Evolutionary conservation across 2,329 filamentous ascomycete species (phyloP).

Genomic region (Elsinoe ampelina): DNA sequence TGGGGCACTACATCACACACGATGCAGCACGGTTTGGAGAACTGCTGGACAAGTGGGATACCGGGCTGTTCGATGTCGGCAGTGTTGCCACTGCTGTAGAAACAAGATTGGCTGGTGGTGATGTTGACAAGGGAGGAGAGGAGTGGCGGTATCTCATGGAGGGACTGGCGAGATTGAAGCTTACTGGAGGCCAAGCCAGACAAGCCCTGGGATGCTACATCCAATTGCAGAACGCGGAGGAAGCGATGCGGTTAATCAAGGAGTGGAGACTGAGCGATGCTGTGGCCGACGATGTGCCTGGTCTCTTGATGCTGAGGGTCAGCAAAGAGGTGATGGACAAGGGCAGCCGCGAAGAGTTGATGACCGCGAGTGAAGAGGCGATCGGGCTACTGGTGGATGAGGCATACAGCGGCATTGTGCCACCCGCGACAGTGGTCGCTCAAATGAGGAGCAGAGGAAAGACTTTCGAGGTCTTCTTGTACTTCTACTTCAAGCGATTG

Average conservation of each 20-base stretch:
- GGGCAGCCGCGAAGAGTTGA: constrained; percentile 61
- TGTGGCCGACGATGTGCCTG: constrained; percentile 79
- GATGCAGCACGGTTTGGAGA: constrained; percentile 69
- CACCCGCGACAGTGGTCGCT: constrained; percentile 63
- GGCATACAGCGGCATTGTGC: constrained; percentile 78
- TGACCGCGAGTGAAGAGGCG: constrained; percentile 71
- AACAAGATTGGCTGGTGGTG: constrained; percentile 67
- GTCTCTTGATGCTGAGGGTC: constrained; percentile 80
- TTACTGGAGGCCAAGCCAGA: constrained; percentile 68
- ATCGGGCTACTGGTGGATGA: constrained; percentile 83
- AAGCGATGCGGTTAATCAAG: constrained; percentile 74
- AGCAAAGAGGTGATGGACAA: constrained; percentile 57
- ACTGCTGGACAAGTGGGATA: constrained; percentile 72
- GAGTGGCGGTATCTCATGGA: constrained; percentile 91
- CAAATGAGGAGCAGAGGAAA: constrained; percentile 60
- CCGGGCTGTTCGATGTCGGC: constrained; percentile 71
- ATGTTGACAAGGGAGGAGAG: constrained; percentile 64
- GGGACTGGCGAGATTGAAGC: constrained; percentile 71
- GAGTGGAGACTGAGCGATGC: constrained; percentile 86
- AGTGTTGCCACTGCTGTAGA: constrained; percentile 71
- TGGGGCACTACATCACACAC: constrained; percentile 76
- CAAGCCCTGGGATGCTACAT: constrained; percentile 88
- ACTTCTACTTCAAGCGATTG: constrained; percentile 80
- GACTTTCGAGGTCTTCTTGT: constrained; percentile 62
- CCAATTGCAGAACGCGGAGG: constrained; percentile 80